A percentile compares a stretch with the other conserved stretches of the same genome.
Conservation (phyloP, 2,329 filamentous ascomycete species). For the Fusarium agapanthi region DNA sequence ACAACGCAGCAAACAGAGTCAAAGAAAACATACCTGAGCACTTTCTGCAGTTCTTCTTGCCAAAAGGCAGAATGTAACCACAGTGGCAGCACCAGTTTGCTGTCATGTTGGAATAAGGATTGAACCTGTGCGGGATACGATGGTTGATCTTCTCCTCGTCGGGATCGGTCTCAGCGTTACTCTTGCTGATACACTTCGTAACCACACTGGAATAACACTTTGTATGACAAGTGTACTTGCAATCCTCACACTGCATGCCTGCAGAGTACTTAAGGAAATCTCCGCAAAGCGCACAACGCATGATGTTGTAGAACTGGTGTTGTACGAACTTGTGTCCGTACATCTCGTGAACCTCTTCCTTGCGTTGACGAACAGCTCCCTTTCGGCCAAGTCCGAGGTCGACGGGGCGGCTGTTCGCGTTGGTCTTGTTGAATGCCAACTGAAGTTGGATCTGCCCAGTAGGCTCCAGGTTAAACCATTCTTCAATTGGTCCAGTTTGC, state of each 20-base stretch:
- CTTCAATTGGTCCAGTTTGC: conserved; percentile 76
- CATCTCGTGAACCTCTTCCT: conserved; percentile 98
- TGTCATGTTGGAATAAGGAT: conserved; percentile 95
- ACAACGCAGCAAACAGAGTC: conserved; percentile 20
- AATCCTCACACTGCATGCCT: conserved; percentile 99
- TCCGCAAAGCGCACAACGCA: conserved; percentile 97
- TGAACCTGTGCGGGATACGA: conserved; percentile 96
- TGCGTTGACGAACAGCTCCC: conserved; percentile 94
- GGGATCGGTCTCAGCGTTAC: conserved; percentile 96
- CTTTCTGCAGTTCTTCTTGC: conserved; percentile 93
- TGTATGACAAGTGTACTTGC: conserved; percentile 99
- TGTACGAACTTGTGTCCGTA: conserved; percentile 99
- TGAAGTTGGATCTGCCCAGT: conserved; percentile 91
- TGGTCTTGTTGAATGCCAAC: conserved; percentile 91
- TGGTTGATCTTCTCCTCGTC: conserved; percentile 99
- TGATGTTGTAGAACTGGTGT: conserved; percentile 99
- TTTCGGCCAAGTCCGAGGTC: conserved; percentile 93
- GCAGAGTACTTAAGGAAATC: conserved; percentile 99
- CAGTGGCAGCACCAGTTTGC: conserved; percentile 99
- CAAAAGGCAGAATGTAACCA: conserved; percentile 93
- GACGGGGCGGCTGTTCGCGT: conserved; percentile 81
- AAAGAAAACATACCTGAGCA: conserved; percentile 73
- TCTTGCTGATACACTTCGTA: conserved; percentile 99
- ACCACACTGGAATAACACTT: conserved; percentile 97
- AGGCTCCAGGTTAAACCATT: conserved; percentile 97